Evolutionary conservation across 2,329 filamentous ascomycete species (phyloP).

Genomic region (Talaromyces sp.): DNA sequence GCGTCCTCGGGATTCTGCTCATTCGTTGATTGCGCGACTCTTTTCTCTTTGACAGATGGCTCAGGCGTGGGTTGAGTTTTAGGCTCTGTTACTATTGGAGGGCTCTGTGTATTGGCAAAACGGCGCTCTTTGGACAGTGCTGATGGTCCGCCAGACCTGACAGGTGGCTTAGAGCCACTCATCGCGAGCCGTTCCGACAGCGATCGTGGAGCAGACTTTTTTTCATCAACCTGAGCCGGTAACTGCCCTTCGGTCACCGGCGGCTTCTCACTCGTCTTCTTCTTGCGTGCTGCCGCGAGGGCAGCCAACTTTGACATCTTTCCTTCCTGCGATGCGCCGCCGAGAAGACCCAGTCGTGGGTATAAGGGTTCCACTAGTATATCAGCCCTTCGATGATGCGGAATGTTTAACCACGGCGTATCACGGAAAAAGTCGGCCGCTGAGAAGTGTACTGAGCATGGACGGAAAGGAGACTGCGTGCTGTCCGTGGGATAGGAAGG

Average conservation of each 20-base stretch:
- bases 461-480: slow-evolving; percentile 23
- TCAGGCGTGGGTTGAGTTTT: not conserved
- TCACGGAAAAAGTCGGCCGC: slow-evolving; percentile 70
- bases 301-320: slow-evolving; percentile 90
- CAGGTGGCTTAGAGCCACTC: slow-evolving; percentile 19
- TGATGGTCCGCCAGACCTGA: slow-evolving; percentile 25
- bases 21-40: slow-evolving; percentile 16
- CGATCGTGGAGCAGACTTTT: slow-evolving; percentile 22
- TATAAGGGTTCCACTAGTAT: slow-evolving; percentile 60
- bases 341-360: slow-evolving; percentile 67
- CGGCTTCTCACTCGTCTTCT: slow-evolving; percentile 67
- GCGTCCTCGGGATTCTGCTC: slow-evolving; percentile 18
- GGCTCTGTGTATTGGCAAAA: slow-evolving; percentile 21
- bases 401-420: slow-evolving; percentile 78
- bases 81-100: slow-evolving; percentile 6
- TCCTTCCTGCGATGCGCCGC: slow-evolving; percentile 65
- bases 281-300: slow-evolving; percentile 79
- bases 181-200: slow-evolving; percentile 39
- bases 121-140: slow-evolving; percentile 22
- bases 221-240: not conserved
- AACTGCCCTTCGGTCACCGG: not conserved
- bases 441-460: slow-evolving; percentile 38
- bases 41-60: slow-evolving; percentile 14
- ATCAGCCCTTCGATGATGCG: slow-evolving; percentile 59
- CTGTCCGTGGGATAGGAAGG: slow-evolving; percentile 27